Evolutionary conservation across 208 protist genomes (phyloP).

Genomic region (Leishmania aethiopica): DNA sequence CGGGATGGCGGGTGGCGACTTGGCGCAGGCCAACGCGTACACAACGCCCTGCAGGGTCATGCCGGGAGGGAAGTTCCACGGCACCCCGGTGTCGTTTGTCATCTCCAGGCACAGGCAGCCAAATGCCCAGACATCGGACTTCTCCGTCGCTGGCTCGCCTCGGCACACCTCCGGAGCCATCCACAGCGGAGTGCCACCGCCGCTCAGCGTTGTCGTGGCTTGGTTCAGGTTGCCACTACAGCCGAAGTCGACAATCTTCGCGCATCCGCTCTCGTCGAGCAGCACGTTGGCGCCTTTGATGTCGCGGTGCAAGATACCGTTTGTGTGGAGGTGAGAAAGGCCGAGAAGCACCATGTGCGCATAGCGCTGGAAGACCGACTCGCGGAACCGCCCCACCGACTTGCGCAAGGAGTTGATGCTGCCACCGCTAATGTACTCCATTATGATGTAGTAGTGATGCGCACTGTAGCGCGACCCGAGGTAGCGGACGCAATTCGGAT

Average conservation of each 20-base stretch:
- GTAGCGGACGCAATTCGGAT: constrained; percentile 83
- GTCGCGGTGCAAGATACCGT: constrained; percentile 89
- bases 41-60: constrained; percentile 62
- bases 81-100: constrained; percentile 66
- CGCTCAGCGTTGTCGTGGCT: constrained; percentile 40
- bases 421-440: constrained; percentile 88
- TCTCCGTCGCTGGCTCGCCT: constrained; percentile 54
- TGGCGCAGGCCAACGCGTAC: constrained; percentile 70
- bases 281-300: constrained; percentile 93
- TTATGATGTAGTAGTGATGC: constrained; percentile 82
- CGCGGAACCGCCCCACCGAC: constrained; percentile 56
- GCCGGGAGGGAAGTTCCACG: constrained; percentile 62
- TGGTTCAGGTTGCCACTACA: constrained; percentile 80
- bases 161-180: constrained; percentile 90
- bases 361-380: constrained; percentile 78
- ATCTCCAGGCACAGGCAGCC: constrained; percentile 88
- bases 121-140: constrained; percentile 85
- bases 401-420: constrained; percentile 75
- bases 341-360: constrained; percentile 76
- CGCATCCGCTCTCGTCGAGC: constrained; percentile 77
- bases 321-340: constrained; percentile 69
- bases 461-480: constrained; percentile 64
- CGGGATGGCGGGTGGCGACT: constrained; percentile 62
- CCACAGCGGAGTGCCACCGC: constrained; percentile 75
- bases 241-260: constrained; percentile 95